Conservation (phyloP, 495 filamentous ascomycete genomes). For the Lasiosphaeria hispida region DNA sequence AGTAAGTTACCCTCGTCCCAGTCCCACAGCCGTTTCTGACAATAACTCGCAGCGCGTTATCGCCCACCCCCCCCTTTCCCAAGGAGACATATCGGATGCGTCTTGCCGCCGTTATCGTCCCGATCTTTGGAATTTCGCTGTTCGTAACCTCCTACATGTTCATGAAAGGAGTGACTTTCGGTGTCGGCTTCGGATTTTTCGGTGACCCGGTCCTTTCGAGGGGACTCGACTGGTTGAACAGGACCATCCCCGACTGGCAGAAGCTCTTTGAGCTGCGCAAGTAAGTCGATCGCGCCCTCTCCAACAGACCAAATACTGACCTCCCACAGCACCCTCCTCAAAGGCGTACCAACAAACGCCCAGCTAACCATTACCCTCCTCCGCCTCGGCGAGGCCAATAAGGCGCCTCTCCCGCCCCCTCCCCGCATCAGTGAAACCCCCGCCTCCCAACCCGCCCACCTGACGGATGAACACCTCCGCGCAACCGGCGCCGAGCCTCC, state of each 20-base stretch:
- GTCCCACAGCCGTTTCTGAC: neutral
- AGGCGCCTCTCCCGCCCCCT: slow-evolving; percentile 77
- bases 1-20: slow-evolving; percentile 46
- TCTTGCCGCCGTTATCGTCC: slow-evolving; percentile 59
- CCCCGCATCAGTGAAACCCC: slow-evolving; percentile 57
- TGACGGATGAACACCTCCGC: slow-evolving; percentile 47
- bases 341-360: slow-evolving; percentile 85
- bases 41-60: slow-evolving; percentile 55
- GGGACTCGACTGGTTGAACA: slow-evolving; percentile 60
- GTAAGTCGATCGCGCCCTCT: slow-evolving; percentile 32
- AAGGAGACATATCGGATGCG: slow-evolving; percentile 58
- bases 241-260: slow-evolving; percentile 69
- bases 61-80: slow-evolving; percentile 76
- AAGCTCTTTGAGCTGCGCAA: slow-evolving; percentile 68
- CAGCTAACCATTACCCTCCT: slow-evolving; percentile 83
- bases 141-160: slow-evolving; percentile 72
- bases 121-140: slow-evolving; percentile 55
- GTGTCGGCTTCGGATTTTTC: slow-evolving; percentile 72
- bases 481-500: slow-evolving; percentile 38
- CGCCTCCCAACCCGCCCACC: slow-evolving; percentile 46
- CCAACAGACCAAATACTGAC: slow-evolving; percentile 1
- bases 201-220: slow-evolving; percentile 69
- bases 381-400: slow-evolving; percentile 80
- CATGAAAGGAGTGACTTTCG: slow-evolving; percentile 65
- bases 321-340: slow-evolving; percentile 63